Conservation (phyloP, 2,329 filamentous ascomycete species). For the Epichloe brachyelytri region DNA sequence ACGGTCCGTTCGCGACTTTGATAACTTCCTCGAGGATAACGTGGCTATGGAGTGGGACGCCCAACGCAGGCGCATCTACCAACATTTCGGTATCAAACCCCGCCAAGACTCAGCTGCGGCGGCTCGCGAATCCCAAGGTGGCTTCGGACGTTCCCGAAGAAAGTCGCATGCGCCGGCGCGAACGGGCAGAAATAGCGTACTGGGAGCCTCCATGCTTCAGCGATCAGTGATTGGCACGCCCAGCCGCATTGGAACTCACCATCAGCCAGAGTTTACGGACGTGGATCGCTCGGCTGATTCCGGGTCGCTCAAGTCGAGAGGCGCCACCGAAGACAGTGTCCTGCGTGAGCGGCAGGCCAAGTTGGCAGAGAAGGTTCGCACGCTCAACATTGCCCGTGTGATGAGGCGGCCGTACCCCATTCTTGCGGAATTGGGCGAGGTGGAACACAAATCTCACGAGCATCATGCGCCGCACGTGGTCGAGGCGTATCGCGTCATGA, state of each 20-base stretch:
- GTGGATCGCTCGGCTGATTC: conserved; percentile 44
- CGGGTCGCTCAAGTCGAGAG: conserved; percentile 29
- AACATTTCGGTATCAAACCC: conserved; percentile 81
- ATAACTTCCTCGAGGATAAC: conserved; percentile 86
- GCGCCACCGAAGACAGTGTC: conserved; percentile 55
- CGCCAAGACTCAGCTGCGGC: conserved; percentile 32
- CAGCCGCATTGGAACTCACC: conserved; percentile 46
- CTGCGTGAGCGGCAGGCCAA: conserved; percentile 73
- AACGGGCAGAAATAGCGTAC: conserved; percentile 34
- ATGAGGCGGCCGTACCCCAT: conserved; percentile 58
- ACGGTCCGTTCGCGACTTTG: conserved; percentile 81
- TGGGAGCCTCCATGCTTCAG: conserved; percentile 54
- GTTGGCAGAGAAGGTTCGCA: conserved; percentile 66
- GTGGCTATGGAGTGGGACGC: conserved; percentile 93
- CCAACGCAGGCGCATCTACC: conserved; percentile 83
- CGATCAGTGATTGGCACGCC: conserved; percentile 81
- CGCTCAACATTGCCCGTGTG: conserved; percentile 61
- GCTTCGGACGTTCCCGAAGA: conserved; percentile 47
- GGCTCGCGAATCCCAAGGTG: conserved; percentile 36
- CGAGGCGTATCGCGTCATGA: conserved; percentile 71
- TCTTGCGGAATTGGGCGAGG: conserved; percentile 59
- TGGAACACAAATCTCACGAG: conserved; percentile 58
- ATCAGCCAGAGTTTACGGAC: conserved; percentile 56
- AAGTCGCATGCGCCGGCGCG: conserved; percentile 33
- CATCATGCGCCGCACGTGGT: conserved; percentile 61